These are phyloP conservation scores for Lepidium aucheri DNA, from an alignment of 345 rosid genomes.

Conservation along the genomic window DNA sequence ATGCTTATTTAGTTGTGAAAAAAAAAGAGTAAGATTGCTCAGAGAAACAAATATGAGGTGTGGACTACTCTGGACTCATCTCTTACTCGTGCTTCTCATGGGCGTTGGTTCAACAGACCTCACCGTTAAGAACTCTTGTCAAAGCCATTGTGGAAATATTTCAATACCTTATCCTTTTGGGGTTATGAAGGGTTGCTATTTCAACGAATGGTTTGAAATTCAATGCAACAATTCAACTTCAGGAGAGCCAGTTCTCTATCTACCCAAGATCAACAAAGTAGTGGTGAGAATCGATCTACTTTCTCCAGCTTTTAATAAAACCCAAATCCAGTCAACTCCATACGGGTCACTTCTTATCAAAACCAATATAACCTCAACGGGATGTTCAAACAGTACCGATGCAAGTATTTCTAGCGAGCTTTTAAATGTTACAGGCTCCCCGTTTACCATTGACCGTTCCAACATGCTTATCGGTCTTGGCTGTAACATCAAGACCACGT, in stretches of 20 bases:
- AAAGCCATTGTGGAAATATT: background rate
- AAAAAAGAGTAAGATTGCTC: no score
- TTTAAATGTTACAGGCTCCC: background rate
- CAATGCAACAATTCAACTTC: background rate
- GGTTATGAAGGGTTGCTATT: background rate
- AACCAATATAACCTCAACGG: background rate
- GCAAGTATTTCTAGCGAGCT: background rate
- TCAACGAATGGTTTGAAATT: background rate
- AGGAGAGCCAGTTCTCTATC: background rate
- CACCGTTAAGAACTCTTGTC: background rate
- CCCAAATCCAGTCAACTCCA: background rate
- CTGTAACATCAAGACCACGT: constrained; percentile 4
- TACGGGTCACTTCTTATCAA: background rate
- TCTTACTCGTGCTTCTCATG: background rate
- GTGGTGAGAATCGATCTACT: background rate
- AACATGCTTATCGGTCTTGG: constrained; percentile 23
- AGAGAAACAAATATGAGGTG: background rate
- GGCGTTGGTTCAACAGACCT: background rate
- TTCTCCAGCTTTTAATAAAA: no score
- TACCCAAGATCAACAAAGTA: background rate
- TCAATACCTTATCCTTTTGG: background rate
- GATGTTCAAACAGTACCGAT: background rate
- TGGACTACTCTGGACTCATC: background rate
- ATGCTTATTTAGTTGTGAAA: no score
- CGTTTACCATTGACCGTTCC: background rate